Evolutionary conservation across 2,329 filamentous ascomycete genomes (phyloP).

Genomic region (Cryoendolithus antarcticus): DNA sequence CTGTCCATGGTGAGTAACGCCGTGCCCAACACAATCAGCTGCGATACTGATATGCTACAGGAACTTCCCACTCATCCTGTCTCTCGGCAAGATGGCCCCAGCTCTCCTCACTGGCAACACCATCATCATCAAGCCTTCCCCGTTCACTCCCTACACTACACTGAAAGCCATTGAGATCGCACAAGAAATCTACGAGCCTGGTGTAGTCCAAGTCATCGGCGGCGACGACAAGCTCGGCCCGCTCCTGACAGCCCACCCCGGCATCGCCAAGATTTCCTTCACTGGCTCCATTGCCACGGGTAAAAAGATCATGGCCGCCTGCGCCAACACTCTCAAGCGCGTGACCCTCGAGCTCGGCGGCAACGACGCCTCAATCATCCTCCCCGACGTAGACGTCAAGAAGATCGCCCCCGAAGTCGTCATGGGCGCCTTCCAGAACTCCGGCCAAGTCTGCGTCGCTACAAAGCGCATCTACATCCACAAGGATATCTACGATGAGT

Average conservation of each 20-base stretch:
- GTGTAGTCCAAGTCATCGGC: constrained; percentile 49
- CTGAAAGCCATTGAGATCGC: constrained; percentile 51
- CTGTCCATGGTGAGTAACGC: constrained; percentile 26
- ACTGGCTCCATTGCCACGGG: constrained; percentile 50
- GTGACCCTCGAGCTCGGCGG: constrained; percentile 51
- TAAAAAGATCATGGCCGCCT: constrained; percentile 48
- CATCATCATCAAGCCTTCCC: constrained; percentile 29
- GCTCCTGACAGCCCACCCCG: constrained; percentile 46
- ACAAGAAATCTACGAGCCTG: constrained; percentile 46
- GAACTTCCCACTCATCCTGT: constrained; percentile 43
- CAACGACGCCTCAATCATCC: constrained; percentile 50
- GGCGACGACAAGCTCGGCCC: constrained; percentile 50
- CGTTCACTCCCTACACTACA: constrained; percentile 45
- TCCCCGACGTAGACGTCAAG: constrained; percentile 44
- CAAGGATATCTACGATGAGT: constrained; percentile 38
- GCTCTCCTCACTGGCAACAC: constrained; percentile 40
- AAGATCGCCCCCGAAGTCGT: constrained; percentile 38
- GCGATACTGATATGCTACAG: constrained; percentile 2
- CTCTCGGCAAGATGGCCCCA: constrained; percentile 42
- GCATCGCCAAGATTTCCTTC: constrained; percentile 51
- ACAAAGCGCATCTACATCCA: constrained; percentile 48
- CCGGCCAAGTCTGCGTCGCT: constrained; percentile 44
- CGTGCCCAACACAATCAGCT: background rate
- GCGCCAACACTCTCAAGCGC: constrained; percentile 45
- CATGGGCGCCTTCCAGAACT: constrained; percentile 44